A percentile compares a stretch with the other conserved stretches of the same genome.
These are phyloP conservation scores for Candida fluviatilis DNA, from an alignment of 805 yeast genomes.

Conservation along the genomic window DNA sequence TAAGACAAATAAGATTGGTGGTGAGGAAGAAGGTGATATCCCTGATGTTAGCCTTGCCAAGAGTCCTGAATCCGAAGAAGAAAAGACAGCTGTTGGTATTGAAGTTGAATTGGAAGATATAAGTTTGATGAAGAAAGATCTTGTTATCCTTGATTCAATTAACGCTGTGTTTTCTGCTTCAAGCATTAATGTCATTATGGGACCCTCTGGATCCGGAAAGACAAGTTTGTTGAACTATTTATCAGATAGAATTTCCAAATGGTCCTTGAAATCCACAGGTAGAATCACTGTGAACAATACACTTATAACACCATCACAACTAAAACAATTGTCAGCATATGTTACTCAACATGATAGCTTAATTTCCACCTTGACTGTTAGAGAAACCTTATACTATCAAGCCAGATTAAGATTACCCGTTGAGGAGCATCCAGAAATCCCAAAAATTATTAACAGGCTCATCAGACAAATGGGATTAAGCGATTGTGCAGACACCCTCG, in stretches of 20 bases:
- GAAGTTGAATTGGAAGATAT: conserved; percentile 5
- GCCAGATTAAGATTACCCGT: conserved; percentile 62
- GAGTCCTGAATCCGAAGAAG: not conserved
- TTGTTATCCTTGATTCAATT: conserved; percentile 19
- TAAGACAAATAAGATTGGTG: conserved; percentile 29
- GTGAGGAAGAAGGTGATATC: conserved; percentile 15
- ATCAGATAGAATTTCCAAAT: conserved; percentile 46
- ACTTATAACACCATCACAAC: conserved; percentile 9
- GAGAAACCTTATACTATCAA: conserved; percentile 70
- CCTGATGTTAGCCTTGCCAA: not conserved
- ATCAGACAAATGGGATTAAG: conserved; percentile 63
- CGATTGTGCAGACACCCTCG: conserved; percentile 71
- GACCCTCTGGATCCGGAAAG: conserved; percentile 45
- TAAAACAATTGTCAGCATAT: conserved; percentile 53
- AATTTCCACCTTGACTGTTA: conserved; percentile 66
- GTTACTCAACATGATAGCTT: conserved; percentile 79
- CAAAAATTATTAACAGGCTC: conserved; percentile 51
- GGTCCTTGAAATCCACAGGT: conserved; percentile 22
- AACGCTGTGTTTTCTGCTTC: conserved; percentile 28
- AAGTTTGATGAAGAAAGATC: conserved; percentile 1
- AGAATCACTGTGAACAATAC: conserved; percentile 2
- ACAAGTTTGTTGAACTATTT: conserved; percentile 36
- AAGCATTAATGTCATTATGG: conserved; percentile 41
- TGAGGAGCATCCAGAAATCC: conserved; percentile 31
- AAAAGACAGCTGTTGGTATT: not conserved